phyloP scores from a whole-genome alignment of 2,329 filamentous ascomycete species.

The Neoascochyta sp. region DNA sequence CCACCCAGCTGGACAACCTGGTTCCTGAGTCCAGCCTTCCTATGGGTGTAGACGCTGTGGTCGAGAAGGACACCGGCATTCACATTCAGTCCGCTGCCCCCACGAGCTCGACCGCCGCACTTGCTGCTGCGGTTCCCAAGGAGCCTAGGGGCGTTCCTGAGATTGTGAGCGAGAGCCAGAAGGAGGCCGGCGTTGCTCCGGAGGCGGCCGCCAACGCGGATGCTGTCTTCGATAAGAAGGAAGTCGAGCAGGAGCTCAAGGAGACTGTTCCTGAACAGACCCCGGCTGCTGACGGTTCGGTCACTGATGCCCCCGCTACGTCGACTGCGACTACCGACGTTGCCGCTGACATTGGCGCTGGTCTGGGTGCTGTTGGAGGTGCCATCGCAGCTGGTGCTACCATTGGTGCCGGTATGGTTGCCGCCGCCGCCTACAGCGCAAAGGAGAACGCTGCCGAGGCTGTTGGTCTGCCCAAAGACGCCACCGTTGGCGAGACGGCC shows the following conservation, averaged over 20 bases:
- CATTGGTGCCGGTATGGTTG: constrained; percentile 42
- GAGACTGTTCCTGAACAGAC: constrained; percentile 60
- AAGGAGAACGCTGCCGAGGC: constrained; percentile 35
- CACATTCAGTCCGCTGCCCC: constrained; percentile 44
- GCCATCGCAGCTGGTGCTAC: constrained; percentile 38
- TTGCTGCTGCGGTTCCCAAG: constrained; percentile 46
- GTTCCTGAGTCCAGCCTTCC: constrained; percentile 83
- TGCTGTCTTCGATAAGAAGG: constrained; percentile 68
- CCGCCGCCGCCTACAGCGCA: constrained; percentile 27
- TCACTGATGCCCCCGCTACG: constrained; percentile 12
- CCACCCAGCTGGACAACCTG: constrained; percentile 55
- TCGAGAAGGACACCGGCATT: constrained; percentile 38
- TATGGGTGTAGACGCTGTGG: constrained; percentile 51
- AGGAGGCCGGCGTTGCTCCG: constrained; percentile 60
- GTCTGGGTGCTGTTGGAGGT: constrained; percentile 15
- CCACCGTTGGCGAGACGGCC: constrained; percentile 30
- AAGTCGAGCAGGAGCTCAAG: constrained; percentile 67
- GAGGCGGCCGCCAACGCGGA: constrained; percentile 64
- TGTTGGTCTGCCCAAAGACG: constrained; percentile 40
- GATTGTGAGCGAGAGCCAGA: constrained; percentile 68
- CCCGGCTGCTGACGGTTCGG: constrained; percentile 42
- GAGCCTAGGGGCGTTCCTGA: constrained; percentile 50
- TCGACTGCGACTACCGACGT: constrained; percentile 35
- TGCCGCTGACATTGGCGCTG: constrained; percentile 9
- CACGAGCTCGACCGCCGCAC: constrained; percentile 45